Conservation (phyloP, 2,329 filamentous ascomycete genomes). For the Aureobasidium sp. region DNA sequence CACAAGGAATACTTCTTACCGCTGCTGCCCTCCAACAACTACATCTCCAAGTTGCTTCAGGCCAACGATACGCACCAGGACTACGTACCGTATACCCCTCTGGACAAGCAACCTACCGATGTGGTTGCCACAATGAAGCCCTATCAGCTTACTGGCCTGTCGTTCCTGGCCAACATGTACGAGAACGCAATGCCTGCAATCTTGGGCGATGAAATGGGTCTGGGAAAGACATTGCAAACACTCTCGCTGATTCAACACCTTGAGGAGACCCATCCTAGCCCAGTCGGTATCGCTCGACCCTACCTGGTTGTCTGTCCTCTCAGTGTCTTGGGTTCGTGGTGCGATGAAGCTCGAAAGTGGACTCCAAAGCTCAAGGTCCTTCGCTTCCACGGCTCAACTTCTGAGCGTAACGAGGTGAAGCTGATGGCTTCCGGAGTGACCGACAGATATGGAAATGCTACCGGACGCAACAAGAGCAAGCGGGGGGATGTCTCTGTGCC, state of each 20-base stretch:
- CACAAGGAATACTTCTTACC: conserved; percentile 41
- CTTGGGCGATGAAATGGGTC: conserved; percentile 43
- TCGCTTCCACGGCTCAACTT: conserved; percentile 39
- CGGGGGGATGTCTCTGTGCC: conserved; percentile 20
- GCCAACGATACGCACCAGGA: conserved; percentile 9
- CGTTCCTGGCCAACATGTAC: conserved; percentile 40
- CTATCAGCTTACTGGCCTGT: conserved; percentile 43
- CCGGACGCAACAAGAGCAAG: conserved; percentile 16
- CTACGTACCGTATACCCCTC: conserved; percentile 30
- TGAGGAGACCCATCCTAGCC: conserved; percentile 30
- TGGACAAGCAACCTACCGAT: conserved; percentile 34
- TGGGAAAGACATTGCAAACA: conserved; percentile 44
- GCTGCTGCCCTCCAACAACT: conserved; percentile 36
- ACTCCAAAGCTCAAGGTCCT: conserved; percentile 38
- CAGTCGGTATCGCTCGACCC: conserved; percentile 32
- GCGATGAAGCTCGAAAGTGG: conserved; percentile 40
- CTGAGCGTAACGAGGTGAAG: conserved; percentile 39
- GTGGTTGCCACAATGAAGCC: conserved; percentile 44
- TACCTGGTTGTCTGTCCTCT: conserved; percentile 43
- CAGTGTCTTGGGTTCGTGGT: conserved; percentile 43
- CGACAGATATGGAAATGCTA: conserved; percentile 39
- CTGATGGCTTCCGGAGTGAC: conserved; percentile 37
- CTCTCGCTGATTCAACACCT: conserved; percentile 42
- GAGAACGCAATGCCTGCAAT: conserved; percentile 38
- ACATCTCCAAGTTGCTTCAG: conserved; percentile 31